phyloP scores from a whole-genome alignment of 176 grass and related monocot species.

The Sorghum bicolor region DNA sequence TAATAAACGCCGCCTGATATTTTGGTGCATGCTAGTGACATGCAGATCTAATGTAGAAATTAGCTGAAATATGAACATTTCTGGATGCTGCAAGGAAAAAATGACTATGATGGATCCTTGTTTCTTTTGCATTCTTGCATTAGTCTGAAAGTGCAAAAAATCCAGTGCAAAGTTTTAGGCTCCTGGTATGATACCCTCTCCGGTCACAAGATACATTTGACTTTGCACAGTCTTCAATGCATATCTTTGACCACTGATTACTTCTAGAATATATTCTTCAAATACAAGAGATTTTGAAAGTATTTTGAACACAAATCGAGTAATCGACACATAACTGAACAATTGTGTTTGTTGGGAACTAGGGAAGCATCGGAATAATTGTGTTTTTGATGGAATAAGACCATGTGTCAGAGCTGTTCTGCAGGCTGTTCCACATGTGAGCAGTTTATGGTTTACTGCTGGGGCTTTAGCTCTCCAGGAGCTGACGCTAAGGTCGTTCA shows the following conservation, averaged over 20 bases:
- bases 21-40: not conserved
- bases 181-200: not conserved
- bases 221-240: not conserved
- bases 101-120: not conserved
- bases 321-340: not conserved
- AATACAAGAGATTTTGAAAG: not conserved
- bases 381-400: not conserved
- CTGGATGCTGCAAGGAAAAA: not conserved
- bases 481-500: not conserved
- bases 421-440: not conserved
- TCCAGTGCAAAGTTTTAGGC: not conserved
- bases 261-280: not conserved
- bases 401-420: not conserved
- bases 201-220: not conserved
- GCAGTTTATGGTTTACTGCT: not conserved
- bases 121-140: not conserved
- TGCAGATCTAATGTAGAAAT: not conserved
- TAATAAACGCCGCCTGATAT: not conserved
- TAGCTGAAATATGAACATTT: not conserved
- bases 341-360: not conserved
- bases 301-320: not conserved
- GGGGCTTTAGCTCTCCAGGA: not conserved
- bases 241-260: not conserved
- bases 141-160: not conserved
- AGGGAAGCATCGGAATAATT: not conserved